These are phyloP conservation scores for Solanum arcanum DNA, from an alignment of 257 asterid species.

Conservation along the genomic window DNA sequence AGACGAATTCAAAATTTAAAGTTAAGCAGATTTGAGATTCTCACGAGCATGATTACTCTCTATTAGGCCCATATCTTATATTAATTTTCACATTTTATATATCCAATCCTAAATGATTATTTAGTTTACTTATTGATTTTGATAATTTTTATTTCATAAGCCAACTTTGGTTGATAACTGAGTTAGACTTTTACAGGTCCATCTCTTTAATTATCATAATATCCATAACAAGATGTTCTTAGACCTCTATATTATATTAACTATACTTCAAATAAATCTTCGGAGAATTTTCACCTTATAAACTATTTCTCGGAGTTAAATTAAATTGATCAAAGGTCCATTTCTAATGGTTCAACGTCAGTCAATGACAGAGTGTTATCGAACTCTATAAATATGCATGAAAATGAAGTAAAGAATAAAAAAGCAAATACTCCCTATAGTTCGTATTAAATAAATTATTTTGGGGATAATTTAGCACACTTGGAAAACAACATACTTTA, in stretches of 20 bases:
- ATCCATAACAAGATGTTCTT: no score
- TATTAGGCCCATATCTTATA: background rate
- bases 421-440: background rate
- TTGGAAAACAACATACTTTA: background rate
- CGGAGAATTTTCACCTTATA: fast-evolving
- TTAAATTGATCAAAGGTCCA: background rate
- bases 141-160: background rate
- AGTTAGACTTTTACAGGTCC: background rate
- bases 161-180: fast-evolving
- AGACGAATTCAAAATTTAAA: no score
- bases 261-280: fast-evolving
- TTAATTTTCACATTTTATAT: background rate
- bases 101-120: background rate
- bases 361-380: background rate
- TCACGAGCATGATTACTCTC: background rate
- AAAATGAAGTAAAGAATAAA: background rate
- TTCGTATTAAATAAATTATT: no score
- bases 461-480: background rate
- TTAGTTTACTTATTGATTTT: background rate
- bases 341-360: background rate
- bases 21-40: no score
- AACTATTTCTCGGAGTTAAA: background rate
- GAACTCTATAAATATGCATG: background rate
- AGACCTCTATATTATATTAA: background rate
- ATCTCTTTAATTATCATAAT: background rate